Evolutionary conservation across 73 alveolate genomes (phyloP).

Genomic region (Tetrahymena elliotti): DNA sequence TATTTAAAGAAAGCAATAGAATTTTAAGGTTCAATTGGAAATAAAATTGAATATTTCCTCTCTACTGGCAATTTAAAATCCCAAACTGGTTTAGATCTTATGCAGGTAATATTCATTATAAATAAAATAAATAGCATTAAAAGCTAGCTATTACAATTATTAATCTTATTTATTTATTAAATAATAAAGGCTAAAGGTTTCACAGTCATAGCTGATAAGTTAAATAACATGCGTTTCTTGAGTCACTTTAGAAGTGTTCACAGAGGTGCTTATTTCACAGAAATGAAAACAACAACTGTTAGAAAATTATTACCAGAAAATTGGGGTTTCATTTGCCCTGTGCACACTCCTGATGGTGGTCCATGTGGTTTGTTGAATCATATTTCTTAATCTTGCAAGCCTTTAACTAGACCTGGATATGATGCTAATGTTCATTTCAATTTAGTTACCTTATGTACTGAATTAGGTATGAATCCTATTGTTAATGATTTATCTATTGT

Average conservation of each 20-base stretch:
- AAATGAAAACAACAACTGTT: constrained; percentile 95
- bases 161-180: too few species aligned
- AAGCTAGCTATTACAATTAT: not conserved
- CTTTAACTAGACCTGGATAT: constrained; percentile 66
- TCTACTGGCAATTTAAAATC: constrained; percentile 98
- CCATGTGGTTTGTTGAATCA: constrained; percentile 99
- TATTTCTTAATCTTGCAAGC: constrained; percentile 75
- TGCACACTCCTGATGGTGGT: constrained; percentile 99
- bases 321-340: constrained; percentile 99
- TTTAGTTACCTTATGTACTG: constrained; percentile 36
- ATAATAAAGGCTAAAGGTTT: constrained; percentile 81
- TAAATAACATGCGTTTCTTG: constrained; percentile 90
- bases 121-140: too few species aligned
- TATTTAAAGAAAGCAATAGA: constrained; percentile 78
- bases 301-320: constrained; percentile 97
- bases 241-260: constrained; percentile 98
- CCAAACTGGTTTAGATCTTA: constrained; percentile 93
- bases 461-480: constrained; percentile 74
- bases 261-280: constrained; percentile 98
- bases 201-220: constrained; percentile 97
- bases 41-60: constrained; percentile 93
- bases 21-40: constrained; percentile 81
- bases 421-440: constrained; percentile 54
- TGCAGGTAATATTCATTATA: constrained; percentile 20
- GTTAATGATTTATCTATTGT: constrained; percentile 62